These are phyloP conservation scores for Dioscorea dumetorum DNA, from an alignment of 106 monocot genomes.

Conservation along the genomic window DNA sequence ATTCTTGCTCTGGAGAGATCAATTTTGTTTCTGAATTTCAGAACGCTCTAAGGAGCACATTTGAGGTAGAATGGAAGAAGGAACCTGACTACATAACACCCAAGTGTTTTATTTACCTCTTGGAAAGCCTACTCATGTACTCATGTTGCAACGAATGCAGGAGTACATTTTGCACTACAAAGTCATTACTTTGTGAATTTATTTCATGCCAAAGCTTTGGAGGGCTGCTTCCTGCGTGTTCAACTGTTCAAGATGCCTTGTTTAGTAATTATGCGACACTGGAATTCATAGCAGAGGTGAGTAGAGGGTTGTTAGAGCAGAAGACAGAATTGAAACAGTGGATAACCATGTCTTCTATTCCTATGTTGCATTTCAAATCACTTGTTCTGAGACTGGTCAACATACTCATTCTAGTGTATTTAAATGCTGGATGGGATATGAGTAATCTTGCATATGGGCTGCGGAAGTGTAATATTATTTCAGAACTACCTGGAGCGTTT, in stretches of 20 bases:
- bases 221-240: conserved; percentile 4
- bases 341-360: conserved; percentile 11
- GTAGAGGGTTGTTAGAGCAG: conserved; percentile 1
- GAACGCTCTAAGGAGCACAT: conserved; percentile 15
- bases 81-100: conserved; percentile 37
- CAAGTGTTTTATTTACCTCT: not conserved
- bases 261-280: not conserved
- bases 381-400: conserved; percentile 24
- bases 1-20: not conserved
- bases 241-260: not conserved
- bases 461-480: not conserved
- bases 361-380: not conserved
- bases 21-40: not conserved
- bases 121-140: not conserved
- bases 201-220: conserved; percentile 11
- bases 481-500: conserved; percentile 13
- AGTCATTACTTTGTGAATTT: conserved; percentile 26
- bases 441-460: not conserved
- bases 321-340: conserved; percentile 3
- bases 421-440: conserved; percentile 16
- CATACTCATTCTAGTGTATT: conserved; percentile 12
- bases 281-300: not conserved
- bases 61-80: conserved; percentile 4
- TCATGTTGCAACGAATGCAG: conserved; percentile 5
- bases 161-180: conserved; percentile 13